Evolutionary conservation across 352 stramenopile genomes (phyloP), one percentile per base, ranked within the genome.

Genomic region (Albugo laibachii): DNA sequence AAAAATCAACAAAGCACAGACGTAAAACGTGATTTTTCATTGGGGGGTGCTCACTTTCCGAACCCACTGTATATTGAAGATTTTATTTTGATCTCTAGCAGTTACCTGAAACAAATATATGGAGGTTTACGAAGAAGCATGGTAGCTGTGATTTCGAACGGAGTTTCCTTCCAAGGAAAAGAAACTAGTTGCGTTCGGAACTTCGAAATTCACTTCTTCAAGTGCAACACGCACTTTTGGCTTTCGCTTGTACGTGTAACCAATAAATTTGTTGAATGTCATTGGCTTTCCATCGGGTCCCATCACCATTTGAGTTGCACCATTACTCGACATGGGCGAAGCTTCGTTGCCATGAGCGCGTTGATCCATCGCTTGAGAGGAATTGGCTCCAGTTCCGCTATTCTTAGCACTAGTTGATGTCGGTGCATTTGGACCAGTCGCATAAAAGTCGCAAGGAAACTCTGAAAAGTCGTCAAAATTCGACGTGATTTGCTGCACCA

Each of bases 401-500:
- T 16, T 59, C 63, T 62, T 13, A 63, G 54, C 56, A 50, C 54
- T 45, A 57, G 68, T 10, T 55, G 57, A 50, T 60, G 20, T 43
- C n/a, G 66, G 54, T 31, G 53, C 44, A 10, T 59, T 41, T 31
- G 56, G 48, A 31, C 24, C 8, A 31, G 24, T 31, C 12, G 59
- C 15, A 1, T 59, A 59, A 21, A 81, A 55, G 38, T 81, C 69
- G 35, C 62, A 73, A 0, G 65, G 58, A 8, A 31, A 31, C 55
- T 98, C 92, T 36, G 95, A 75, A 65, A 98, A 98, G 24, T 96
- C 92, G 62, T 98, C 93, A 65, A 98, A 98, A 65, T 98, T 98
- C 24, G 85, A 76, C 37, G 93, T 97, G 40, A 97, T 83, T 56
- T 87, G 72, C 14, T 75, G 69, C 14, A 98, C 76, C 6, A 97